A percentile compares a stretch with the other conserved stretches of the same genome.
Conservation (phyloP, 2,329 filamentous ascomycete species). For the Colletotrichum horii region DNA sequence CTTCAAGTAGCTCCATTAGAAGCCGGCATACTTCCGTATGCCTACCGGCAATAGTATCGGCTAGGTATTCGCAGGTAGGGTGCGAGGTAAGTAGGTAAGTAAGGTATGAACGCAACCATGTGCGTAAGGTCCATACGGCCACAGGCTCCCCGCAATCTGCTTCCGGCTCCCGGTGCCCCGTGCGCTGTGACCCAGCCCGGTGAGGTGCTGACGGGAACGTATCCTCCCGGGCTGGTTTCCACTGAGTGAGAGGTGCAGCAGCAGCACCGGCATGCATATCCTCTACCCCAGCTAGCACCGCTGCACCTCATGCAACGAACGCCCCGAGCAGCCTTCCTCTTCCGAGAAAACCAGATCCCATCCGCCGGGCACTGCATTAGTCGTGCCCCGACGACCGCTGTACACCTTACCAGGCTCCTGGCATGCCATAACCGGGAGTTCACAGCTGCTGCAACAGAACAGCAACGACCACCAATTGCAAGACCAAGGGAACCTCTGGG, state of each 20-base stretch:
- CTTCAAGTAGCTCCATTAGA: neutral
- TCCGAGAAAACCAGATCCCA: neutral
- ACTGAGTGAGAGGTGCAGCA: neutral
- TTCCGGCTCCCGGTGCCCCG: constrained; percentile 8
- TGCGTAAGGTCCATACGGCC: neutral
- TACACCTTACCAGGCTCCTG: neutral
- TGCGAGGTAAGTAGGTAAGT: neutral
- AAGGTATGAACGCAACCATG: neutral
- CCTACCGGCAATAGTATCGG: neutral
- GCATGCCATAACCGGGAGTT: constrained; percentile 1
- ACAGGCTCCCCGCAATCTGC: neutral
- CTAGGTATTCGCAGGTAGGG: neutral
- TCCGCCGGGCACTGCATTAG: neutral
- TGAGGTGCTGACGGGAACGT: neutral
- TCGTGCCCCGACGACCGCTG: neutral
- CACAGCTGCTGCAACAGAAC: neutral
- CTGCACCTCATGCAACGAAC: neutral
- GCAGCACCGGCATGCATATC: neutral
- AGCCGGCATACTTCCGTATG: neutral
- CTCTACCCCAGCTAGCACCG: neutral
- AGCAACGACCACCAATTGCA: neutral
- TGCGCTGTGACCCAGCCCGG: neutral
- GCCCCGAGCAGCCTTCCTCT: neutral
- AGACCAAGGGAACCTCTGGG: neutral
- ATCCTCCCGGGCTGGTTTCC: neutral